These are phyloP conservation scores for Colletotrichum liriopes DNA, from an alignment of 2,329 filamentous ascomycete genomes.

Conservation along the genomic window DNA sequence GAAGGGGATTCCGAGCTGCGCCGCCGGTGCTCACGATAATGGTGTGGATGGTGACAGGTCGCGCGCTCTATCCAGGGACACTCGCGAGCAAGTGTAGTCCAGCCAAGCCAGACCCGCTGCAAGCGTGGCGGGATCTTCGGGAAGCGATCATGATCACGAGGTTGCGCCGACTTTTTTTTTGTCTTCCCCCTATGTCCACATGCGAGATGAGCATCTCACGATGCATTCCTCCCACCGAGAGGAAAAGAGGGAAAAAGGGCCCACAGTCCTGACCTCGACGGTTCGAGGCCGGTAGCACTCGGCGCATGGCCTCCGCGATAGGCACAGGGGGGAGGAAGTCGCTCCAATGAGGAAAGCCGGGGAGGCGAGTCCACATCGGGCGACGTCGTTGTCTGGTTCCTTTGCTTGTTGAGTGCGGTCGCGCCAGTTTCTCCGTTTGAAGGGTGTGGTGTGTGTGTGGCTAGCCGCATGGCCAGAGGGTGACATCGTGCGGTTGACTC, in stretches of 20 bases:
- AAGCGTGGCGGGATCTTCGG: constrained; percentile 40
- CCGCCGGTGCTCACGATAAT: constrained; percentile 17
- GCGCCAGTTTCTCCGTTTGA: constrained; percentile 29
- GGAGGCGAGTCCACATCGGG: constrained; percentile 24
- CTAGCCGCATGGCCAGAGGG: constrained; percentile 34
- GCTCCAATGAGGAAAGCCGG: constrained; percentile 39
- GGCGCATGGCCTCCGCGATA: constrained; percentile 36
- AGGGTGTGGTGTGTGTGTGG: constrained; percentile 21
- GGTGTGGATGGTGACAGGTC: not conserved
- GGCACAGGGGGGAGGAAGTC: constrained; percentile 25
- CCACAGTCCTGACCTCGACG: constrained; percentile 4
- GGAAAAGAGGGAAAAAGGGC: not conserved
- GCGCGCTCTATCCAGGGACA: not conserved
- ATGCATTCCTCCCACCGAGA: not conserved
- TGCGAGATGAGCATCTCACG: constrained; percentile 30
- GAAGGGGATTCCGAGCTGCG: not conserved
- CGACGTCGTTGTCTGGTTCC: constrained; percentile 1
- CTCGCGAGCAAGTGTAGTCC: not conserved
- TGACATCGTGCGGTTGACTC: constrained; percentile 34
- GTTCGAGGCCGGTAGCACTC: constrained; percentile 37
- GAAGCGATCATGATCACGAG: constrained; percentile 34
- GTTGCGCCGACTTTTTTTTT: not conserved
- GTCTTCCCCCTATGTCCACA: not conserved
- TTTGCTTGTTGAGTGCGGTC: constrained; percentile 20
- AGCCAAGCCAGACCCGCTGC: not conserved